Base-by-base conservation (phyloP, 306 rosid species). In the Senna siamea region DNA sequence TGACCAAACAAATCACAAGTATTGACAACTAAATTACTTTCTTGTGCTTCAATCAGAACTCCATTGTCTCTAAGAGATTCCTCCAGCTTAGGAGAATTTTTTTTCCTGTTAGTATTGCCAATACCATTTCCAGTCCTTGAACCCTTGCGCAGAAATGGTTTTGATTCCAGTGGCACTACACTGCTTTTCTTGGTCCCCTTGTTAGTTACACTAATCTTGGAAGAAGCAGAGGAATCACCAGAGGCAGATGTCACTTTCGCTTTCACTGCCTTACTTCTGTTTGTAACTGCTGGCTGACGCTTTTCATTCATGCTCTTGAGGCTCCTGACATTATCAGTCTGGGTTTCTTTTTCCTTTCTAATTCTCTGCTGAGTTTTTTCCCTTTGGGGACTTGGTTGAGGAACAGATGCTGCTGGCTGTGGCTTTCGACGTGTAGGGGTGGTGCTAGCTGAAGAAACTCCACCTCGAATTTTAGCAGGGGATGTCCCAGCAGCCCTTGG, bases 141-240 rank as follows among this genome's bases (percentile, higher is more conserved):
- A 86, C 97, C 91, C 84, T 89, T 94, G 1, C 93, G 96, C 14
- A 89, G 88, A 86, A 87, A 88, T 63, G 98, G 91, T 83, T 89
- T 94, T 32, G 96, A 87, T 76, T 94, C 98, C 85, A 94, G 79
- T 15, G 98, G 98, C 55, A 94, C 98, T 76, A 92, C 88, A 70
- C 93, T 92, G 87, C 98, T 87, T 85, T 88, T 94, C 90, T 86
- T 89, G 70, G 95, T 79, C 74, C 79, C 89, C 91, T 83, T 94
- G 88, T 72, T 85, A 75, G 57, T 74, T 58, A 79, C 53, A 57
- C 74, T 84, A 47, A 83, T 81, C 85, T 88, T 94, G 26, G 87
- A 81, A 23, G 87, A 79, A 74, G 80, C 84, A 20, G 93, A 60
- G 66, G 65, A 47, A 74, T 88, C 97, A 69, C 78, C 90, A 76